Base-by-base conservation (phyloP, 2,329 filamentous ascomycete genomes). In the Pseudomassariella vexata region DNA sequence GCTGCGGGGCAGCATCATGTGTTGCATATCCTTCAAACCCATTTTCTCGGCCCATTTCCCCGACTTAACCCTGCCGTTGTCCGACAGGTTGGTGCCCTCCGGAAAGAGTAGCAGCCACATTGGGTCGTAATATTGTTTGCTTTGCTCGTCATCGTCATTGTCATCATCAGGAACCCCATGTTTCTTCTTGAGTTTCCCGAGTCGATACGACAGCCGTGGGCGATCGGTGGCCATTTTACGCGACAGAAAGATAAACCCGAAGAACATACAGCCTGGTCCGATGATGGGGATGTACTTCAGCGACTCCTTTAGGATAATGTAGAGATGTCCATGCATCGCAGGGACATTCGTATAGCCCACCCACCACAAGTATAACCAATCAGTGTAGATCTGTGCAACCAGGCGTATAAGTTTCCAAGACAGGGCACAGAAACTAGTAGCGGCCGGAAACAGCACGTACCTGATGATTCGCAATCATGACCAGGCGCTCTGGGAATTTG, bases 311-410 rank as follows among this genome's bases (percentile, higher is more conserved):
- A 94, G 65, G 48, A 94, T 90, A 53, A 94, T 94, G 63, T 87
- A 94, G 49, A 94, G 71, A 52, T 87, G 82, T 9, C 88, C 87
- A 48, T 92, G 84, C 76, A 87, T 86, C 32, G 73, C 71, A 36
- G 83, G 84, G 2, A 48, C 56, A 50, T 80, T 81, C 17, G 84
- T 86, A 49, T 94, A 94, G n/a, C 80, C 85, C 17, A 87, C 80
- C 87, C 87, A 94, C 87, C 87, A 94, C 6, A 94, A 73, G 53
- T 94, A 94, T 7, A 94, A 61, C 87, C 86, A 94, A 60, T 94
- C 86, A 7, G 86, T 90, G 53, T 94, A 94, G 32, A 94, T 79
- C 73, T 56, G 26, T 20, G 44, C 16, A 17, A 10, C 20, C 7
- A 20, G 31, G 41, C 47, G n/a, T n/a, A n/a, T n/a, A n/a, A n/a